phyloP scores from a whole-genome alignment of 1,139 yeast genomes.

The Blastobotrys illinoisensis region DNA sequence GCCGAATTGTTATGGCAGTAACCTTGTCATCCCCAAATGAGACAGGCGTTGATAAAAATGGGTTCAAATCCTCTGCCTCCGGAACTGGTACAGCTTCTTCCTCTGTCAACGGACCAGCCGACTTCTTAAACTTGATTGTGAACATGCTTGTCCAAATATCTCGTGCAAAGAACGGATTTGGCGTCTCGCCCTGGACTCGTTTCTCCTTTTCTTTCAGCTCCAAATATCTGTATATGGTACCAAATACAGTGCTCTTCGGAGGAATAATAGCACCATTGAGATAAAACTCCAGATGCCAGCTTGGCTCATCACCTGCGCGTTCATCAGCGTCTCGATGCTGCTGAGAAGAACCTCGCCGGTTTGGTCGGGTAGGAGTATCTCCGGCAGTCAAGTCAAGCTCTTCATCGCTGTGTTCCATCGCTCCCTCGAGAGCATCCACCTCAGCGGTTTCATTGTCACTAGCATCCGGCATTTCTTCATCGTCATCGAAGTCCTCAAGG shows the following conservation, averaged over 20 bases:
- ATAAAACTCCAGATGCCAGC: conserved; percentile 54
- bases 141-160: conserved; percentile 57
- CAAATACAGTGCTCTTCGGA: conserved; percentile 69
- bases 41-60: conserved; percentile 25
- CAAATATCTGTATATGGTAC: conserved; percentile 60
- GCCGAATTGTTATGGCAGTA: conserved; percentile 47
- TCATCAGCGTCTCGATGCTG: conserved; percentile 8
- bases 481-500: conserved; percentile 12
- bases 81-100: conserved; percentile 16
- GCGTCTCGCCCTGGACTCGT: background rate
- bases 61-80: conserved; percentile 33
- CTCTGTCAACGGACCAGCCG: conserved; percentile 20
- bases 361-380: background rate
- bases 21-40: conserved; percentile 40
- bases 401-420: conserved; percentile 4
- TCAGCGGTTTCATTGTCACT: conserved; percentile 12
- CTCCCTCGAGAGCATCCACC: conserved; percentile 9
- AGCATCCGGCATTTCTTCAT: conserved; percentile 14
- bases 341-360: conserved; percentile 7
- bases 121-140: conserved; percentile 47
- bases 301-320: conserved; percentile 16
- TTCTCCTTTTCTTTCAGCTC: conserved; percentile 28
- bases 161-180: conserved; percentile 35
- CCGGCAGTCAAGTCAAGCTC: background rate
- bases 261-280: conserved; percentile 60